Percentiles rank a stretch among this genome's conserved stretches.
phyloP scores from a whole-genome alignment of 345 rosid species.

The Euphorbia lathyris region DNA sequence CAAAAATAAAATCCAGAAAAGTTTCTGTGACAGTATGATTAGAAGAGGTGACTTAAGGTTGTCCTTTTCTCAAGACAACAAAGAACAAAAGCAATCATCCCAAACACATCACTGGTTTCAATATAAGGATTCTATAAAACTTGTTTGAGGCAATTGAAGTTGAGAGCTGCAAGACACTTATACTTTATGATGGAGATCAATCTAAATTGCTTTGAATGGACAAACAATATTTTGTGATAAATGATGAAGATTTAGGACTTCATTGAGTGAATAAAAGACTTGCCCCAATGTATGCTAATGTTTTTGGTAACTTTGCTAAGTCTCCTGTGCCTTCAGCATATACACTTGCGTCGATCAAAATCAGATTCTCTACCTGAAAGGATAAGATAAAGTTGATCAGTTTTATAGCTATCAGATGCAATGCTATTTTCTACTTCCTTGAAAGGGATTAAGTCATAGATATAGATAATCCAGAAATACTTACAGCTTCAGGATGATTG shows the following conservation, averaged over 20 bases:
- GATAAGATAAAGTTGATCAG: not conserved
- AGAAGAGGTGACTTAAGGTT: not conserved
- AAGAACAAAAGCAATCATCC: not conserved
- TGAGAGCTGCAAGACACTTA: not conserved
- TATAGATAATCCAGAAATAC: conserved; percentile 17
- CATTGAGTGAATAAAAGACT: conserved; percentile 19
- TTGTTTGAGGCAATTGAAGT: not conserved
- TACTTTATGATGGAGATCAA: not conserved
- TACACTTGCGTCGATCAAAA: conserved; percentile 87
- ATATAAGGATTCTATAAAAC: not conserved
- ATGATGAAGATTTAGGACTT: not conserved
- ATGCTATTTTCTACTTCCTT: not conserved
- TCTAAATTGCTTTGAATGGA: not conserved
- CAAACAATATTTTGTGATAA: not conserved
- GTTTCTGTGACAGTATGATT: no score
- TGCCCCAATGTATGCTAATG: conserved; percentile 86
- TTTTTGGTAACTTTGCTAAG: conserved; percentile 65
- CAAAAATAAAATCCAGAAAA: no score
- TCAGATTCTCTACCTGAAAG: conserved; percentile 66
- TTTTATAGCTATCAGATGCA: not conserved
- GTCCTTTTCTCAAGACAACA: conserved; percentile 3
- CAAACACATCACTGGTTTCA: not conserved
- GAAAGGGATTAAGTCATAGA: conserved; percentile 4
- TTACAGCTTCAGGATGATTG: conserved; percentile 83
- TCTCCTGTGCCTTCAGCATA: conserved; percentile 89